Percentiles rank a stretch among this genome's conserved stretches.
Conservation (phyloP, 129 eudicot genomes). For the Sambucus nigra region DNA sequence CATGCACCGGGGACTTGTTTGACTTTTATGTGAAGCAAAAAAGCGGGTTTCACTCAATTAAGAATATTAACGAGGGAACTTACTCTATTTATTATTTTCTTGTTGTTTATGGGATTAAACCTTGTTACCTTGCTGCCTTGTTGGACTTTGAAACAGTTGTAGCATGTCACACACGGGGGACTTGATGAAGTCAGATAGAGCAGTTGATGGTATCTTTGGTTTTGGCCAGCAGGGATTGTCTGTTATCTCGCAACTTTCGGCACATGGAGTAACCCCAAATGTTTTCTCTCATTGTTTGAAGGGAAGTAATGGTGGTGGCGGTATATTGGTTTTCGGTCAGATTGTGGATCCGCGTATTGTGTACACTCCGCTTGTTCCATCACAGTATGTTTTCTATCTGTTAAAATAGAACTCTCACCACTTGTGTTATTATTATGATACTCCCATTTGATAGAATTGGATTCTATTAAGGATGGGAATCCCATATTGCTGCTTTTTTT, state of each 20-base stretch:
- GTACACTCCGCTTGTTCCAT: constrained; percentile 80
- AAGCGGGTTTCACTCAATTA: too few species aligned
- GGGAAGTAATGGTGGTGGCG: constrained; percentile 77
- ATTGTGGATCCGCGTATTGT: constrained; percentile 84
- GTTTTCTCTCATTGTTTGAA: constrained; percentile 85
- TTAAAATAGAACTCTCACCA: too few species aligned
- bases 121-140: constrained; percentile 14
- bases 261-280: constrained; percentile 69
- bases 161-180: constrained; percentile 80
- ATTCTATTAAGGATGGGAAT: too few species aligned
- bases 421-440: too few species aligned
- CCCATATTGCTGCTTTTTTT: too few species aligned
- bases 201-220: constrained; percentile 93
- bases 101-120: too few species aligned
- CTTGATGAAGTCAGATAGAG: constrained; percentile 68
- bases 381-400: constrained; percentile 72
- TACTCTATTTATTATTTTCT: too few species aligned
- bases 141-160: constrained; percentile 52
- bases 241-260: constrained; percentile 74
- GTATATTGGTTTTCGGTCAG: constrained; percentile 83
- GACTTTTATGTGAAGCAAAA: too few species aligned
- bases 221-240: constrained; percentile 90
- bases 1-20: too few species aligned
- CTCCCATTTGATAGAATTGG: too few species aligned
- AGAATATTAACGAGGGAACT: too few species aligned